phyloP scores from a whole-genome alignment of 768 basidiomycete species.

The Sistotremastrum niveocremeum region DNA sequence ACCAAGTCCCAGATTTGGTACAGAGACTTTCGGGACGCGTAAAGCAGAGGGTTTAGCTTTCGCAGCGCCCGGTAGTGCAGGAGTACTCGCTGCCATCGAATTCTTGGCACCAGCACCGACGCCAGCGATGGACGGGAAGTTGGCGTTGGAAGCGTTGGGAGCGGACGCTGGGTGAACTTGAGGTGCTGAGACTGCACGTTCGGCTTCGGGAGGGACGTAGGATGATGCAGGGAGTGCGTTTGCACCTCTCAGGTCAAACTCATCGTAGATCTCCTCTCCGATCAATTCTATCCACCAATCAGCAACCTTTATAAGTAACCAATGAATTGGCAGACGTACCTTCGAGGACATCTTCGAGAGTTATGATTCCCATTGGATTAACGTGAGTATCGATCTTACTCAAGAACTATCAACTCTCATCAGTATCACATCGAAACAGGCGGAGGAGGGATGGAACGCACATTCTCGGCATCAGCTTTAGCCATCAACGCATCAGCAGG shows the following conservation, averaged over 20 bases:
- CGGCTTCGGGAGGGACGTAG: conserved; percentile 18
- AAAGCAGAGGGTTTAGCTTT: too few species aligned
- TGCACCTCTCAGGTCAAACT: conserved; percentile 66
- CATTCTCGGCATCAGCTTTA: conserved; percentile 63
- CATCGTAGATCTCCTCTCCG: conserved; percentile 87
- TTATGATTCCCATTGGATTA: conserved; percentile 84
- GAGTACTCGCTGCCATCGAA: too few species aligned
- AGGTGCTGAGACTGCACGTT: not conserved
- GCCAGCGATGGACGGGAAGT: too few species aligned
- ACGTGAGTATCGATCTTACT: conserved; percentile 70
- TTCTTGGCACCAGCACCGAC: too few species aligned
- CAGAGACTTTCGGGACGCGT: too few species aligned
- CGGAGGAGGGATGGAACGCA: conserved; percentile 17
- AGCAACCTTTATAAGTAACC: not conserved
- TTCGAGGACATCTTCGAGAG: conserved; percentile 86
- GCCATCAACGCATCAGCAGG: conserved; percentile 78
- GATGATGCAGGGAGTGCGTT: conserved; percentile 14
- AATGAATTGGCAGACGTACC: conserved; percentile 25
- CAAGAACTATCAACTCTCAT: conserved; percentile 41
- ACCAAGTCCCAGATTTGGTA: too few species aligned
- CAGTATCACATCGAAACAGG: not conserved
- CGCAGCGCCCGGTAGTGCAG: too few species aligned
- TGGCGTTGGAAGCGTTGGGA: too few species aligned
- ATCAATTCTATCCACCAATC: conserved; percentile 49
- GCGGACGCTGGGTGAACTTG: too few species aligned